Conservation (phyloP, 1,284 basidiomycete genomes). For the Termitomyces sp. region DNA sequence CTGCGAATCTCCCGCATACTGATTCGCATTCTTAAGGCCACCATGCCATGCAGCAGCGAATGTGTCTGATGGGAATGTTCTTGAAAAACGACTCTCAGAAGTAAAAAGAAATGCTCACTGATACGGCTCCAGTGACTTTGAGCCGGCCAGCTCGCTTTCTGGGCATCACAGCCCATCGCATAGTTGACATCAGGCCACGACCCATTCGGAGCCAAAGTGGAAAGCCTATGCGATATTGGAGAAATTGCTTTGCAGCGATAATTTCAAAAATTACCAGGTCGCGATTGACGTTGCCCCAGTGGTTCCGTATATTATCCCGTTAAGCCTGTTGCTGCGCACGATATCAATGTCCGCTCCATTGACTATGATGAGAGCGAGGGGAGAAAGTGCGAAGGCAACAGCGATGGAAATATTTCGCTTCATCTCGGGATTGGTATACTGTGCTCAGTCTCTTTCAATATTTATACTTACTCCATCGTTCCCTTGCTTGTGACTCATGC, state of each 20-base stretch:
- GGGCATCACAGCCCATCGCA: constrained; percentile 32
- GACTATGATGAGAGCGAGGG: neutral
- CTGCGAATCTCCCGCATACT: constrained; percentile 37
- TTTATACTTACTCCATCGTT: constrained; percentile 9
- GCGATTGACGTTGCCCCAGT: constrained; percentile 15
- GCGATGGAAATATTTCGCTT: constrained; percentile 1
- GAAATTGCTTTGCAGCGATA: constrained; percentile 5
- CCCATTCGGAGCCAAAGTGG: constrained; percentile 27
- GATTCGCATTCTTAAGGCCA: constrained; percentile 34
- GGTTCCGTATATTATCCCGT: constrained; percentile 12
- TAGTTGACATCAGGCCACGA: constrained; percentile 38
- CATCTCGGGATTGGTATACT: constrained; percentile 3
- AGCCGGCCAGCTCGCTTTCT: constrained; percentile 35
- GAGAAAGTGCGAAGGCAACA: neutral
- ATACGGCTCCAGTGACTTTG: constrained; percentile 58
- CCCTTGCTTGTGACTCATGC: neutral
- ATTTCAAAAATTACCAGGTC: constrained; percentile 13
- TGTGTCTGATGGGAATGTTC: constrained; percentile 30
- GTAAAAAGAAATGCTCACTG: constrained; percentile 30
- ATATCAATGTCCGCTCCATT: constrained; percentile 11
- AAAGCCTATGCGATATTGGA: constrained; percentile 22
- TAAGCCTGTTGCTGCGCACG: constrained; percentile 10
- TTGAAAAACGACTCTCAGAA: neutral
- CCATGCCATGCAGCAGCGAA: constrained; percentile 61
- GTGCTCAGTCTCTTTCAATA: neutral